A percentile compares a stretch with the other conserved stretches of the same genome.
Evolutionary conservation across 331 rosid genomes (phyloP).

Genomic region (Pyrus hybrid): DNA sequence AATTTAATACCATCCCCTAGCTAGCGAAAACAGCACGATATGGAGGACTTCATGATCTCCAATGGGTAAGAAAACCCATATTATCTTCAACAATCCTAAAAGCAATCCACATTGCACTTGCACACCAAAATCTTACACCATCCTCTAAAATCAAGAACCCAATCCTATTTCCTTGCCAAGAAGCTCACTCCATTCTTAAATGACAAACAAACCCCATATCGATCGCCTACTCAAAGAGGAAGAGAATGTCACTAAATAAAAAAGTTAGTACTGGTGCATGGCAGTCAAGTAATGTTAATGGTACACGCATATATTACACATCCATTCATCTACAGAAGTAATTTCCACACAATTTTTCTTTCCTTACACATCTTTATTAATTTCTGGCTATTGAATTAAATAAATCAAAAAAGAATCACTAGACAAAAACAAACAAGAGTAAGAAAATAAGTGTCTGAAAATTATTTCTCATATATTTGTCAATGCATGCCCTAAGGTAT

Average conservation of each 20-base stretch:
- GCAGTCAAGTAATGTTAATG: too few relatives aligned
- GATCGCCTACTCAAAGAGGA: conserved; percentile 18
- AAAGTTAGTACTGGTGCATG: conserved; percentile 7
- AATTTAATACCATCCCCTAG: conserved; percentile 18
- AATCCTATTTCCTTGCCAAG: conserved; percentile 21
- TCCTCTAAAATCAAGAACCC: conserved; percentile 4
- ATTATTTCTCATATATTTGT: not conserved
- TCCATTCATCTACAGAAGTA: too few relatives aligned
- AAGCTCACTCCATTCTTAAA: conserved; percentile 24
- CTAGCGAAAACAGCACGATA: conserved; percentile 10
- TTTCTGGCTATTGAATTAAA: too few relatives aligned
- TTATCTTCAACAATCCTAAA: not conserved
- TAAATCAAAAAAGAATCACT: too few relatives aligned
- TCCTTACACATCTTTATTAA: not conserved
- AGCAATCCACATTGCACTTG: conserved; percentile 7
- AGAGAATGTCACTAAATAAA: conserved; percentile 24
- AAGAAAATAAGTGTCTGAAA: not conserved
- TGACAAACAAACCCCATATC: conserved; percentile 21
- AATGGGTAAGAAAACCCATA: conserved; percentile 11
- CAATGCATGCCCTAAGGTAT: conserved; percentile 28
- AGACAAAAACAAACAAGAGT: not conserved
- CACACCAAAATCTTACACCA: conserved; percentile 14
- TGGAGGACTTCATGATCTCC: conserved; percentile 21
- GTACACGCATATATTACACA: too few relatives aligned
- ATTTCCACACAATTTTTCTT: not conserved